Evolutionary conservation across 805 yeast species (phyloP), one percentile per base, ranked within the genome.

Genomic region (Wickerhamomyces tratensis): DNA sequence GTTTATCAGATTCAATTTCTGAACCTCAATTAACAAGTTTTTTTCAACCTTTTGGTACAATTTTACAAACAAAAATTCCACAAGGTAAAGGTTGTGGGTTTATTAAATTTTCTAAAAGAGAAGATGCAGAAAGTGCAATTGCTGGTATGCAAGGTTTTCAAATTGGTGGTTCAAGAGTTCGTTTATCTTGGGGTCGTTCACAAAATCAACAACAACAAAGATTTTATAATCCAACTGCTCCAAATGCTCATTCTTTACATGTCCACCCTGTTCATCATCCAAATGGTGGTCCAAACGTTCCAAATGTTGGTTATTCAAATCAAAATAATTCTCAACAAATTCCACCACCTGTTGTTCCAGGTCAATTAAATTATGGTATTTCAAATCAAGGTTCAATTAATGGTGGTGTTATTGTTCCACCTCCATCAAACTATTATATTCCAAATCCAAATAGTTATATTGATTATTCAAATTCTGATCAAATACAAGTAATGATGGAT

Each of bases 21-120:
- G 93, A 82, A 50, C 74, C 69, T 38, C 76, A 85, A 5, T 60
- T 84, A 33, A 68, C 70, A 42, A 67, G 77, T 0, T 57, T 83
- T 15, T 84, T 84, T 61, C 75, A 76, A 58, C 86, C 87, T 14
- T 83, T 80, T 63, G 94, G 94, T n/a, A 59, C 65, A 15, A 78
- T 84, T 33, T 62, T 72, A 27, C 81, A 78, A 49, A 82, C 84
- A 37, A 82, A 81, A 53, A 81, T 84, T 38, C 91, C 91, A 7
- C 79, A 77, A 1, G 86, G 87, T 12, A 84, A 83, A 55, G 83
- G 84, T 45, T 82, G 91, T 64, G 94, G 89, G 1, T 82, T 83
- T 59, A 80, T 84, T 43, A 79, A 77, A 53, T 84, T 77, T 57
- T 64, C 74, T n/a, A 66, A 68, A 33, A 65, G 85, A 47, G 80